These are phyloP conservation scores for Aspergillus egyptiacus DNA, from an alignment of 495 filamentous ascomycete genomes.

Conservation along the genomic window DNA sequence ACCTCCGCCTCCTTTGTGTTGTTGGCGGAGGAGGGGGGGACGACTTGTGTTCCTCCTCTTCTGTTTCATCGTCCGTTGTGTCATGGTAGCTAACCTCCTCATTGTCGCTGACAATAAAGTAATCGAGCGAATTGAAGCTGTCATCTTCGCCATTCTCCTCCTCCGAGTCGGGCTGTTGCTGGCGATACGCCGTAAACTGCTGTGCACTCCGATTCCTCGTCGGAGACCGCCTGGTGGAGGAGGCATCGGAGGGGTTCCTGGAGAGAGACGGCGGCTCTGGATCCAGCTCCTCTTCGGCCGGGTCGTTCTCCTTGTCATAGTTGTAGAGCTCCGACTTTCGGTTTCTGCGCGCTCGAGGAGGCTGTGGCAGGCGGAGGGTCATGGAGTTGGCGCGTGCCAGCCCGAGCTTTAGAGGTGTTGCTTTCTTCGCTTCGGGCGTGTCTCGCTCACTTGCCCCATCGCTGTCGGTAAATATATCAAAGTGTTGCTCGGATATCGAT, in stretches of 20 bases:
- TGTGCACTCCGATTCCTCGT: slow-evolving; percentile 17
- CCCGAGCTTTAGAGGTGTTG: slow-evolving; percentile 21
- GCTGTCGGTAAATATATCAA: slow-evolving; percentile 33
- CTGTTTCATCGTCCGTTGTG: slow-evolving; percentile 30
- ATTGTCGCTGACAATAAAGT: slow-evolving; percentile 45
- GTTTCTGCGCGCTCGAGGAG: slow-evolving; percentile 19
- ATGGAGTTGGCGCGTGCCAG: slow-evolving; percentile 35
- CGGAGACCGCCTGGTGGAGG: slow-evolving; percentile 19
- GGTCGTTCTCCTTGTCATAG: slow-evolving; percentile 43
- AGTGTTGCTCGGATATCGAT: slow-evolving; percentile 17
- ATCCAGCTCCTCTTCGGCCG: slow-evolving; percentile 22
- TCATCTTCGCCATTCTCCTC: slow-evolving; percentile 24
- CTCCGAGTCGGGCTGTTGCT: slow-evolving; percentile 17
- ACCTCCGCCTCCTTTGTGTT: slow-evolving; percentile 27
- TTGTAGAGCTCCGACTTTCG: slow-evolving; percentile 30
- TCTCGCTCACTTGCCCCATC: slow-evolving; percentile 21
- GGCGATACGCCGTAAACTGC: slow-evolving; percentile 12
- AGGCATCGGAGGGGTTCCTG: slow-evolving; percentile 21
- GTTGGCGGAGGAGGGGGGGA: slow-evolving; percentile 18
- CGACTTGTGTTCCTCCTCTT: slow-evolving; percentile 22
- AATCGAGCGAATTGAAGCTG: slow-evolving; percentile 35
- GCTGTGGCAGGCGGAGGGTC: slow-evolving; percentile 24
- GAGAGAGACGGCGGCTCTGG: slow-evolving; percentile 10
- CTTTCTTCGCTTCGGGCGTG: slow-evolving; percentile 20
- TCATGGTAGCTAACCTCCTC: slow-evolving; percentile 39